Base-by-base conservation (phyloP, 192 early-diverging fungal species). In the Paraglomus brasilianum region DNA sequence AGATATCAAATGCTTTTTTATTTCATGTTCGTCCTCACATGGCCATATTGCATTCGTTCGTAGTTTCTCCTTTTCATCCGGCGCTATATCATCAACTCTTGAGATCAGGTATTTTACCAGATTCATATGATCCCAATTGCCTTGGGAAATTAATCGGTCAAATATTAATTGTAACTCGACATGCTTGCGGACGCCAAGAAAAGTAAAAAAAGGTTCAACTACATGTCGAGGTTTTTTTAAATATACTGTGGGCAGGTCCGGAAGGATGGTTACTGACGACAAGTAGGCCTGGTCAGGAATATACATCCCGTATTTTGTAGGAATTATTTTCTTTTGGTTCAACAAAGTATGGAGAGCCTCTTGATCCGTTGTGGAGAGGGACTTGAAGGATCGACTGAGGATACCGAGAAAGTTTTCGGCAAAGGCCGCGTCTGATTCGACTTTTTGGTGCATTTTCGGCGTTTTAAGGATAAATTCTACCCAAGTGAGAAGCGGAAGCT, bases 91-190 rank as follows among this genome's bases (percentile, higher is more conserved):
- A 41, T 77, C 74, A 57, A 87, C 83, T 47, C 92, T 82, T 0
- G 83, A 82, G 0, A 86, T 81, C n/a, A 96, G 78, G 72, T 94
- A 96, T 69, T 92, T 94, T 19, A 91, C 75, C 3, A 96, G 78
- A 70, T 92, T 85, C 21, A 90, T 80, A 69, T 95, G 90, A 58
- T 93, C 90, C 92, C 91, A 96, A 60, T 87, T 88, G 36, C 93
- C 82, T 15, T 86, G 83, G 46, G 82, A 83, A 49, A 83, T 76
- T 42, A 96, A 77, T 17, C 94, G 83, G 53, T 92, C 87, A 80
- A 96, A 94, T 15, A 96, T 83, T 56, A 95, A 53, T 70, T 93
- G 91, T 38, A 96, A 74, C 30, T 95, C 91, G 10, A 95, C 92
- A 69, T 92, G 87, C 80, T 93, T 93, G 14, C 94, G 79, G 14